Percentiles rank a stretch among this genome's conserved stretches.
Evolutionary conservation across 768 basidiomycete genomes (phyloP).

Genomic region (Phaeolepiota aurea): DNA sequence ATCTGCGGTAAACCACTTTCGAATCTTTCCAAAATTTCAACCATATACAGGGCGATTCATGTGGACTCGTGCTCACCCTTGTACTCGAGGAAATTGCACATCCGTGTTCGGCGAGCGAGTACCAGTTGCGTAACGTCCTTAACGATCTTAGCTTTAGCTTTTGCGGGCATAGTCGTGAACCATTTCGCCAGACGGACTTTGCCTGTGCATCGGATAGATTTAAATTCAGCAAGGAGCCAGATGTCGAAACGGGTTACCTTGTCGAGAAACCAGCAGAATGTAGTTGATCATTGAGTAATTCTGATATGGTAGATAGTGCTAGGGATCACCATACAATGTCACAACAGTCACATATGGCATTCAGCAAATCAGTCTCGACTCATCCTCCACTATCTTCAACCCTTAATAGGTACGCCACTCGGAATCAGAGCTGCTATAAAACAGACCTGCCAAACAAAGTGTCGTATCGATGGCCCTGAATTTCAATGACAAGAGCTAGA

Average conservation of each 20-base stretch:
- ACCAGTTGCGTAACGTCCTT: slow-evolving; percentile 99
- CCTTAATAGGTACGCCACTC: background rate
- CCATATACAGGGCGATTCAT: too few relatives aligned
- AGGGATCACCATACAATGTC: too few relatives aligned
- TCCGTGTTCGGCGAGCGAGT: slow-evolving; percentile 86
- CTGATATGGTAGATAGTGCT: background rate
- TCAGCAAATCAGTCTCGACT: background rate
- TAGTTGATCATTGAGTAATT: slow-evolving; percentile 79
- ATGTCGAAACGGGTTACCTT: slow-evolving; percentile 60
- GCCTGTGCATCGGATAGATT: slow-evolving; percentile 36
- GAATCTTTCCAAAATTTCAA: slow-evolving; percentile 47
- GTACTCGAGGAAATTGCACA: slow-evolving; percentile 99
- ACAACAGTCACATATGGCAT: too few relatives aligned
- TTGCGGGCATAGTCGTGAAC: slow-evolving; percentile 91
- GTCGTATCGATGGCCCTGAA: too few relatives aligned
- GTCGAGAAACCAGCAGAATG: slow-evolving; percentile 94
- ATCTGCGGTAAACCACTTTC: slow-evolving; percentile 93
- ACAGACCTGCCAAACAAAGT: background rate
- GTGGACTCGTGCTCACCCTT: slow-evolving; percentile 86
- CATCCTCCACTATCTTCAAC: background rate
- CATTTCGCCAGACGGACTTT: slow-evolving; percentile 98
- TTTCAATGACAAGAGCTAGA: too few relatives aligned
- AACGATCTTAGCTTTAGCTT: slow-evolving; percentile 91
- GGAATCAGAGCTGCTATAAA: background rate
- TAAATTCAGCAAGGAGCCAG: background rate